Base-by-base conservation (phyloP, 169 alveolate species). In the Cryptosporidium sp. region DNA sequence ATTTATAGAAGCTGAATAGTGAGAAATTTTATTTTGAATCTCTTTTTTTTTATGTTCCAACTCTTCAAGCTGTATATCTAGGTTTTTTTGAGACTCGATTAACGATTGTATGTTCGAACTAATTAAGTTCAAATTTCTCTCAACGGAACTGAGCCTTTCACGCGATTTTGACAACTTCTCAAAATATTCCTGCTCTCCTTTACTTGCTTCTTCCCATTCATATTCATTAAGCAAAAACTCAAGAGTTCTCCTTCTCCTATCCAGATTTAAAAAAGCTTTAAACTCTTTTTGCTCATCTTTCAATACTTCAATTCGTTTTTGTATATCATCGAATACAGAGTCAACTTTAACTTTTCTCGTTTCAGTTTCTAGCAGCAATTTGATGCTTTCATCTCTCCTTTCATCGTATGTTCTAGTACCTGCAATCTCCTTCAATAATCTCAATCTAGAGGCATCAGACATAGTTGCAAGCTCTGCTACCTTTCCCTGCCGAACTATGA, bases 331-430 rank as follows among this genome's bases (percentile, higher is more conserved):
- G 72, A 92, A 92, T 42, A 89, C 94, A 51, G 91, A 75, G 60
- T 92, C 93, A 72, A 92, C 92, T 16, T 73, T 92, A 16, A 23
- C 84, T 73, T 92, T 92, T 75, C 92, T 92, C 8, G 93, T 53
- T 61, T 92, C 93, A 69, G 93, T 89, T 85, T 92, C 94, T 69
- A 75, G 68, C 37, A 92, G 60, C 91, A 92, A 73, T 26, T 84
- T 85, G 72, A 92, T 62, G 14, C 93, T 87, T 85, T 94, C 96
- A 14, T 85, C 91, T 69, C 94, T 87, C 65, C 93, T 93, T 70
- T 94, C 96, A 69, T 94, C 96, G 35, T 92, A 94, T 9, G 92
- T 93, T 85, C 91, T 93, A 1, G 94, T 94, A 16, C 96, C 96
- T 68, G 92, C 94, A 3, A 94, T 94, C 60, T 94, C 95, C 48